Conservation (phyloP, 768 basidiomycete genomes). For the Mycena maculata region DNA sequence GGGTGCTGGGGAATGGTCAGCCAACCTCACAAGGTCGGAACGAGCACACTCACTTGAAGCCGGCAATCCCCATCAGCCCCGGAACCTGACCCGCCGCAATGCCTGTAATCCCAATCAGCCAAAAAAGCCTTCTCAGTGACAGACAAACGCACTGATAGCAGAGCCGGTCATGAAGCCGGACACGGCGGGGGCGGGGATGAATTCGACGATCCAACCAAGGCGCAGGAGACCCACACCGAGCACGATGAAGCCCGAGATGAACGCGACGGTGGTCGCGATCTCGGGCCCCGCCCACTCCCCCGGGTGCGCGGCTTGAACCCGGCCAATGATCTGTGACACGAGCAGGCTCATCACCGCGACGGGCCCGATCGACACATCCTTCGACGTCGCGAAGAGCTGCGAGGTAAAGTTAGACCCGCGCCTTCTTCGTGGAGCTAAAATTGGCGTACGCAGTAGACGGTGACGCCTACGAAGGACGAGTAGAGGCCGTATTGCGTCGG, state of each 20-base stretch:
- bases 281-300: constrained; percentile 71
- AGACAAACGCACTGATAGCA: constrained; percentile 74
- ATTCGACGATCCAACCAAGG: constrained; percentile 94
- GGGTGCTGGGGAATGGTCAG: constrained; percentile 65
- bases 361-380: constrained; percentile 99
- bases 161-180: constrained; percentile 97
- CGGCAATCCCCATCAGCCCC: constrained; percentile 86
- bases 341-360: constrained; percentile 98
- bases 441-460: constrained; percentile 80
- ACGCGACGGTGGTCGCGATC: constrained; percentile 87
- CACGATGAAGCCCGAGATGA: constrained; percentile 92
- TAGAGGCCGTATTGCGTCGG: constrained; percentile 92
- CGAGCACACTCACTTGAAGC: constrained; percentile 73
- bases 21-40: constrained; percentile 17
- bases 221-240: constrained; percentile 90
- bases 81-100: constrained; percentile 92
- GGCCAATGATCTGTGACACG: constrained; percentile 80
- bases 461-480: constrained; percentile 90
- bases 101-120: constrained; percentile 35
- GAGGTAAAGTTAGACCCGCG: constrained; percentile 6
- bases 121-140: too few species aligned
- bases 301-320: constrained; percentile 66
- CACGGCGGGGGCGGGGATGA: constrained; percentile 88
- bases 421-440: not conserved
- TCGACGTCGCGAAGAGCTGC: constrained; percentile 95